Evolutionary conservation across 306 rosid species (phyloP), one percentile per base, ranked within the genome.

Genomic region (Hylodesmum podocarpum): DNA sequence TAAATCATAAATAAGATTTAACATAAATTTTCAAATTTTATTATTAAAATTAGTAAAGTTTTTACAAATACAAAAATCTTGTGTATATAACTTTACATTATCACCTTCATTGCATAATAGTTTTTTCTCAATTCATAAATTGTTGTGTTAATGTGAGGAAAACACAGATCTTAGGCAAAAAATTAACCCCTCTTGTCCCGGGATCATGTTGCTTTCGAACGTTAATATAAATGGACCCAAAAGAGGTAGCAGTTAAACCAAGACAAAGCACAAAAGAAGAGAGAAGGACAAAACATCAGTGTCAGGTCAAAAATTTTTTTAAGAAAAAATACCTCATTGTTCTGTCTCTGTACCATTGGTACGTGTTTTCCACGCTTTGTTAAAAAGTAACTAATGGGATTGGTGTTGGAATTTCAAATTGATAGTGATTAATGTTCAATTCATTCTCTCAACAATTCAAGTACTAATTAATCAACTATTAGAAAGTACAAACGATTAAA

Each of bases 341-440:
- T 44, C 73, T 76, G 86, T 86, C 81, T 21, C 39, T 41, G 6
- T 44, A 10, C 68, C 21, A 81, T 77, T 82, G 61, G 86, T 59
- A 73, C 87, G 82, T 86, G 87, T 33, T 54, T 61, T 33, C 54
- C 77, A 86, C 70, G 81, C 85, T 59, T 74, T 61, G 62, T 62
- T 57, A 53, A 43, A 25, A n/a, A 22, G 31, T 4, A 19, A 11
- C 9, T 58, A 40, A 67, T 57, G 72, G 11, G 16, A 12, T 46
- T 46, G 18, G 15, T 46, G 21, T 50, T 19, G 4, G 5, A 50
- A 18, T 19, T 50, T 50, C 25, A 19, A 50, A 19, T 50, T 19
- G 3, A 6, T 12, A 1, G 0, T 47, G 19, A 3, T 33, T n/a
- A n/a, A n/a, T n/a, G n/a, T n/a, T n/a, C n/a, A n/a, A n/a, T n/a